Conservation (phyloP, 352 stramenopile species). For the Saprolegnia diclina region DNA sequence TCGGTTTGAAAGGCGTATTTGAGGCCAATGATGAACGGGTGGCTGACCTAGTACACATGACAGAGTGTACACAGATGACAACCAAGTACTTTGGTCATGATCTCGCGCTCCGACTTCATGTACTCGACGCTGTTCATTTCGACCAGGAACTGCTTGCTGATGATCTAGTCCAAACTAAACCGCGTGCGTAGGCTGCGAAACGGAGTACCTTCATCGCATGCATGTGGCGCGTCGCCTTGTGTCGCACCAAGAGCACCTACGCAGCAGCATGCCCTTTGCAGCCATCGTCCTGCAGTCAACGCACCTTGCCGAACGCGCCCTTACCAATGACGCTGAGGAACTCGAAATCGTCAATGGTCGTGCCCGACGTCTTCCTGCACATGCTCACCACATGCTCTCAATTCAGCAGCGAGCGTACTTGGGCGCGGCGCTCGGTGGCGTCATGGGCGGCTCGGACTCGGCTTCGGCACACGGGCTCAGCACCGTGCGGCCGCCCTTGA, state of each 20-base stretch:
- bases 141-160: conserved; percentile 77
- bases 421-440: neutral
- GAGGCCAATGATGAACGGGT: conserved; percentile 76
- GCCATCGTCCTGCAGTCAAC: neutral
- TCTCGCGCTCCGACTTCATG: conserved; percentile 76
- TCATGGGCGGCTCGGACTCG: neutral
- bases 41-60: conserved; percentile 44
- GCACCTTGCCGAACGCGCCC: conserved; percentile 23
- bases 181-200: too few species aligned
- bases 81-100: conserved; percentile 69
- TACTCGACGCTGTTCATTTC: conserved; percentile 71
- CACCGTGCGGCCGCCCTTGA: neutral
- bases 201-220: conserved; percentile 85
- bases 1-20: conserved; percentile 78
- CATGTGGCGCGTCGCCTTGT: conserved; percentile 46
- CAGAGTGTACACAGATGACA: neutral
- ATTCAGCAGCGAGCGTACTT: neutral
- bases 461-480: conserved; percentile 20
- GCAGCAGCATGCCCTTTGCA: neutral
- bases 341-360: conserved; percentile 22
- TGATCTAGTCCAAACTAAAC: too few species aligned
- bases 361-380: conserved; percentile 1
- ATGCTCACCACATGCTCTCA: neutral
- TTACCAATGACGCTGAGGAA: conserved; percentile 28
- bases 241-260: conserved; percentile 64